Evolutionary conservation across 768 basidiomycete genomes (phyloP).

Genomic region (Inosperma sp.): DNA sequence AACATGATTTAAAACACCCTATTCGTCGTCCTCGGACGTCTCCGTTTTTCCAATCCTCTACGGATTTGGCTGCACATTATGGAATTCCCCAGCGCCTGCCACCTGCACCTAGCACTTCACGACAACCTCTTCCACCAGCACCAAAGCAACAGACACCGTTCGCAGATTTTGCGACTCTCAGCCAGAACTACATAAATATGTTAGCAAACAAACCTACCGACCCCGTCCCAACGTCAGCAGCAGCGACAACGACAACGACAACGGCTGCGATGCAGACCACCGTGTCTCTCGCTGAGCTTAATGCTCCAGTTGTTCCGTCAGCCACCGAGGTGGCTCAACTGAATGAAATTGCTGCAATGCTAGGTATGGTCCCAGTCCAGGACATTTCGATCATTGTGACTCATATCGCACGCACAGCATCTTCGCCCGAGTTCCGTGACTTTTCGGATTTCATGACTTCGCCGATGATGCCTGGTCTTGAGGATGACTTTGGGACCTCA

Average conservation of each 20-base stretch:
- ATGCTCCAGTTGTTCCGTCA: conserved; percentile 22
- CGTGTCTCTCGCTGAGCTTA: conserved; percentile 20
- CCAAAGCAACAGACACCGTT: conserved; percentile 28
- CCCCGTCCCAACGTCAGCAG: conserved; percentile 29
- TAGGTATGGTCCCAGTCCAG: conserved; percentile 17
- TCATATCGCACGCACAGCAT: conserved; percentile 16
- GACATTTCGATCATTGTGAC: conserved; percentile 12
- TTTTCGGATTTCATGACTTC: conserved; percentile 29
- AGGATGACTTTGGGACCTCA: conserved; percentile 30
- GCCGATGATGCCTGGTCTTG: conserved; percentile 24
- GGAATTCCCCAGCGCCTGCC: conserved; percentile 72
- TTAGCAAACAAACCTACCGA: conserved; percentile 47
- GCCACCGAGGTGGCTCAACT: conserved; percentile 14
- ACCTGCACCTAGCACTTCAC: conserved; percentile 58
- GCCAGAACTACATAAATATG: conserved; percentile 68
- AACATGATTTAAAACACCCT: conserved; percentile 56
- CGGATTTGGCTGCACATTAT: conserved; percentile 73
- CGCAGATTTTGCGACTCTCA: conserved; percentile 47
- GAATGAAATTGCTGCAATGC: conserved; percentile 16
- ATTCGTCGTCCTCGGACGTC: conserved; percentile 65
- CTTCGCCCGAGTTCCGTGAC: conserved; percentile 26
- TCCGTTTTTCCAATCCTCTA: conserved; percentile 57
- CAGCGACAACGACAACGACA: conserved; percentile 18
- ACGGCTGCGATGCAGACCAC: conserved; percentile 26
- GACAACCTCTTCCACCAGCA: conserved; percentile 39